Percentiles rank a stretch among this genome's conserved stretches.
Conservation (phyloP, 2,329 filamentous ascomycete species). For the Metarhizium album region DNA sequence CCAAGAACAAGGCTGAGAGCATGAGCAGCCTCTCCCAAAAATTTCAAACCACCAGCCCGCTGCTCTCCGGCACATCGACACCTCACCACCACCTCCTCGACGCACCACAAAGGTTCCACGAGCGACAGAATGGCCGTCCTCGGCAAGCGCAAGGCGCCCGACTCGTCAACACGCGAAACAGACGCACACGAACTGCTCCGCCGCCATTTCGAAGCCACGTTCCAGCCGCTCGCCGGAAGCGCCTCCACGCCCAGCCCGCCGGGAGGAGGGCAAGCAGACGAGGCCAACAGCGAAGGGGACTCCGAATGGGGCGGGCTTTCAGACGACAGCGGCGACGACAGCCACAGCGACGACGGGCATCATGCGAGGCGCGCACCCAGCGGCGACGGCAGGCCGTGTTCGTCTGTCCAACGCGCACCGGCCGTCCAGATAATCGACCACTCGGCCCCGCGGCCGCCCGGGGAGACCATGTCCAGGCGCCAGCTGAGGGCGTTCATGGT, state of each 20-base stretch:
- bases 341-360: conserved; percentile 25
- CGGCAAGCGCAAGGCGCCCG: conserved; percentile 37
- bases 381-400: conserved; percentile 7
- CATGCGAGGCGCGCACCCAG: conserved; percentile 6
- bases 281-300: conserved; percentile 13
- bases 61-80: background rate
- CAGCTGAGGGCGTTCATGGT: conserved; percentile 75
- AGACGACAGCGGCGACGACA: conserved; percentile 18
- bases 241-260: background rate
- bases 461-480: conserved; percentile 46
- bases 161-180: conserved; percentile 26
- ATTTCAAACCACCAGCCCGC: too few species aligned
- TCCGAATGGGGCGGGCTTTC: conserved; percentile 10
- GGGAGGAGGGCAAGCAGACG: conserved; percentile 12
- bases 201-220: conserved; percentile 79
- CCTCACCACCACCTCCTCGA: background rate
- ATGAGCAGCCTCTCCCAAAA: background rate
- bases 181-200: conserved; percentile 67
- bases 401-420: conserved; percentile 13
- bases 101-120: background rate
- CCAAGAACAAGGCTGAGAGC: background rate
- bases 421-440: conserved; percentile 53
- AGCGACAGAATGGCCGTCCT: conserved; percentile 29
- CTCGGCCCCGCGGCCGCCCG: conserved; percentile 29
- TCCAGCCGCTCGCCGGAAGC: conserved; percentile 54